Percentiles rank a stretch among this genome's conserved stretches.
Conservation (phyloP, 768 basidiomycete genomes). For the Cystoderma amianthinum region DNA sequence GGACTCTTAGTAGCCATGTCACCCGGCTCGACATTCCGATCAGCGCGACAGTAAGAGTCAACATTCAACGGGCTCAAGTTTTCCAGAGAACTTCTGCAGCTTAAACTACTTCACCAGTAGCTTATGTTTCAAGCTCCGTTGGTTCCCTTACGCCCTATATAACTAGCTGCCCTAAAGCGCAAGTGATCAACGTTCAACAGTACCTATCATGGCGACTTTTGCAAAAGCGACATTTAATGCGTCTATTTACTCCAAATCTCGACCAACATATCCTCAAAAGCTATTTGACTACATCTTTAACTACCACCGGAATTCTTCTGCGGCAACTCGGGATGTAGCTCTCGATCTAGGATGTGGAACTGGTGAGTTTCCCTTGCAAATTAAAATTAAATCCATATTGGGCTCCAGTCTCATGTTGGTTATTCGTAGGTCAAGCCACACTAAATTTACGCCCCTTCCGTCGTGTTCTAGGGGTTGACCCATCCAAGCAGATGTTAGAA, state of each 20-base stretch:
- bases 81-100: no score
- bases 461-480: conserved; percentile 68
- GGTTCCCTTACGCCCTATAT: no score
- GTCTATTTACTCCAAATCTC: conserved; percentile 53
- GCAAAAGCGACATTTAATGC: conserved; percentile 66
- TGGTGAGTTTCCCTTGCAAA: conserved; percentile 31
- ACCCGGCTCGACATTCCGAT: no score
- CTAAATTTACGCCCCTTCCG: conserved; percentile 45
- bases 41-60: no score
- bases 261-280: conserved; percentile 67
- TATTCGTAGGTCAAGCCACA: conserved; percentile 60
- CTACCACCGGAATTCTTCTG: conserved; percentile 36
- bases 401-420: no score
- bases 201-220: conserved; percentile 70
- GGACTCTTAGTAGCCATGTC: no score
- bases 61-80: no score
- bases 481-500: conserved; percentile 64
- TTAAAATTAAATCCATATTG: no score
- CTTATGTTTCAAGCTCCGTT: no score
- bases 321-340: conserved; percentile 43
- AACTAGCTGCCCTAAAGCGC: no score
- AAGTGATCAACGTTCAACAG: no score
- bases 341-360: conserved; percentile 83
- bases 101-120: no score
- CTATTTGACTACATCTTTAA: conserved; percentile 58